Conservation (phyloP, 1,284 basidiomycete species). For the Ganoderma sinense region DNA sequence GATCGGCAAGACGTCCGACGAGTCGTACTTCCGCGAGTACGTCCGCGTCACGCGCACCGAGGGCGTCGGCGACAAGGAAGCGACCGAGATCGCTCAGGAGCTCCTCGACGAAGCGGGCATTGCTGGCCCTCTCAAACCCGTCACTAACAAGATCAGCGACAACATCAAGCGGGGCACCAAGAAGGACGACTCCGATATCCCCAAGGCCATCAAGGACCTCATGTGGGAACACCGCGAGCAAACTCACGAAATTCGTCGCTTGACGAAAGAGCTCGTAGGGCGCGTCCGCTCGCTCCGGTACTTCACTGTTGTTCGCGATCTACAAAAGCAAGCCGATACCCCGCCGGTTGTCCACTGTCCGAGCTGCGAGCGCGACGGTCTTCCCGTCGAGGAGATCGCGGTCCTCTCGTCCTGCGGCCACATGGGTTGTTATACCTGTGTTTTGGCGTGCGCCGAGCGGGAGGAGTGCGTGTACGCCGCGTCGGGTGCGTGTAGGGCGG, state of each 20-base stretch:
- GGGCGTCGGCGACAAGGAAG: constrained; percentile 81
- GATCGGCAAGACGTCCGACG: constrained; percentile 67
- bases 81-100: constrained; percentile 63
- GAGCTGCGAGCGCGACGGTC: constrained; percentile 59
- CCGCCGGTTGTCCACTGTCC: constrained; percentile 70
- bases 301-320: constrained; percentile 89
- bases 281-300: constrained; percentile 90
- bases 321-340: constrained; percentile 76
- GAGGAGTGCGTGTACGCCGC: constrained; percentile 85
- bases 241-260: constrained; percentile 83
- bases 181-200: constrained; percentile 61
- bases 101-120: constrained; percentile 73
- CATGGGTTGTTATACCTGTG: constrained; percentile 81
- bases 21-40: constrained; percentile 83
- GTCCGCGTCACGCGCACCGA: constrained; percentile 71
- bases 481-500: constrained; percentile 74
- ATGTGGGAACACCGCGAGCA: constrained; percentile 89
- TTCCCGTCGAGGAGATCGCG: constrained; percentile 77
- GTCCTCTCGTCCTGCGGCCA: constrained; percentile 93
- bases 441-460: constrained; percentile 72
- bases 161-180: constrained; percentile 49
- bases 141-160: constrained; percentile 43
- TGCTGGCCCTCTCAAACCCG: constrained; percentile 40
- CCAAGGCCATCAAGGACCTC: constrained; percentile 63
- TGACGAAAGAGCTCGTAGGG: constrained; percentile 89